These are phyloP conservation scores for Parathielavia hyrcaniae DNA, from an alignment of 495 filamentous ascomycete genomes.

Conservation along the genomic window DNA sequence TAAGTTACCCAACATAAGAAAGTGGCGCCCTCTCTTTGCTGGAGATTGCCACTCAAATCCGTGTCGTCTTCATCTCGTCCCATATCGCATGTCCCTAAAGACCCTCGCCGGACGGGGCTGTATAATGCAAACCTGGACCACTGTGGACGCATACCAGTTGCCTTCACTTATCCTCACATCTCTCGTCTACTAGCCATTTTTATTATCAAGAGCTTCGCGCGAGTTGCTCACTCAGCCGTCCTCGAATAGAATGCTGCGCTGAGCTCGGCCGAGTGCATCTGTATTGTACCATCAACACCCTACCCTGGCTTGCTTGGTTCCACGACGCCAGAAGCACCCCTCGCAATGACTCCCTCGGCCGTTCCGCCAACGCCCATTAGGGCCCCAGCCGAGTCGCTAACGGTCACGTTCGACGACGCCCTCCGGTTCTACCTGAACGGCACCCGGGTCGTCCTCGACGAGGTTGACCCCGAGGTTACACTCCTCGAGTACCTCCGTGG, in stretches of 20 bases:
- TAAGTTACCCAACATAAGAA: neutral
- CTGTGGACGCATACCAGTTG: neutral
- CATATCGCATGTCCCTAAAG: neutral
- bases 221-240: no score
- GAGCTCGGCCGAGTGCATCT: neutral
- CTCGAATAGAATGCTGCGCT: no score
- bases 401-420: conserved; percentile 41
- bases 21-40: neutral
- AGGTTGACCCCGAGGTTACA: conserved; percentile 84
- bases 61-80: neutral
- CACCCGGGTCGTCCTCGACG: conserved; percentile 77
- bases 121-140: neutral
- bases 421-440: conserved; percentile 93
- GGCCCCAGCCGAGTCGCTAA: conserved; percentile 28
- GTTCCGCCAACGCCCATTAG: conserved; percentile 37
- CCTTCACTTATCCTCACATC: neutral
- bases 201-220: no score
- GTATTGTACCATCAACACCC: neutral
- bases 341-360: conserved; percentile 44
- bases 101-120: neutral
- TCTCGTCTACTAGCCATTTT: neutral
- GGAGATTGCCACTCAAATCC: neutral
- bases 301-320: neutral
- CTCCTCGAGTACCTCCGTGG: conserved; percentile 86
- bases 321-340: neutral